These are phyloP conservation scores for Saccharomycopsis selenospora DNA, from an alignment of 805 yeast genomes.

Conservation along the genomic window DNA sequence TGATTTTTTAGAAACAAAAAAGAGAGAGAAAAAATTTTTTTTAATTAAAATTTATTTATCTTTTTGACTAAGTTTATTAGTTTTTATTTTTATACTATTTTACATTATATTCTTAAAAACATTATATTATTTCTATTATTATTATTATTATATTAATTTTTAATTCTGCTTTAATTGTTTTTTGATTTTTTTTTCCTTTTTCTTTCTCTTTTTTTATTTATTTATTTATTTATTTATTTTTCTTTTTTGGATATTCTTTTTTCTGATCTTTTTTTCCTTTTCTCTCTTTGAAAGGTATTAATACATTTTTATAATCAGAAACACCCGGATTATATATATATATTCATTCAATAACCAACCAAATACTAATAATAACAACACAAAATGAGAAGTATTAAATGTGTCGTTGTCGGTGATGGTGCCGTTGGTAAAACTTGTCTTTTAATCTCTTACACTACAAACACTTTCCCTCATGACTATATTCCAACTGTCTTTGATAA, in stretches of 20 bases:
- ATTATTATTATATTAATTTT: too few relatives aligned
- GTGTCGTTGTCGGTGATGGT: conserved; percentile 92
- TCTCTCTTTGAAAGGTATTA: too few relatives aligned
- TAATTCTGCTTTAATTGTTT: neutral
- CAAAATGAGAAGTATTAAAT: conserved; percentile 75
- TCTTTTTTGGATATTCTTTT: neutral
- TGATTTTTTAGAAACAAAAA: too few relatives aligned
- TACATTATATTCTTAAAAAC: too few relatives aligned
- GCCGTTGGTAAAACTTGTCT: conserved; percentile 75
- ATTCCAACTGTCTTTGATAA: conserved; percentile 93
- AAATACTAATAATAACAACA: neutral
- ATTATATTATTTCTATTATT: too few relatives aligned
- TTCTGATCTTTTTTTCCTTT: neutral
- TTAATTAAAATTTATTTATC: too few relatives aligned
- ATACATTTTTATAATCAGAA: too few relatives aligned
- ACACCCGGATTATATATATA: too few relatives aligned
- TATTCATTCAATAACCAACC: neutral
- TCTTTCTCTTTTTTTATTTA: too few relatives aligned
- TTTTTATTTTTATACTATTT: too few relatives aligned
- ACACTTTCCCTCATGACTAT: conserved; percentile 88
- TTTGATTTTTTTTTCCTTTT: conserved; percentile 1
- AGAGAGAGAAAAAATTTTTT: too few relatives aligned
- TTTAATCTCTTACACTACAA: conserved; percentile 82
- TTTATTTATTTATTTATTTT: neutral
- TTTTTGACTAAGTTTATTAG: too few relatives aligned